These are phyloP conservation scores for Trichoderma asperellum DNA, from an alignment of 2,329 filamentous ascomycete genomes.

Conservation along the genomic window DNA sequence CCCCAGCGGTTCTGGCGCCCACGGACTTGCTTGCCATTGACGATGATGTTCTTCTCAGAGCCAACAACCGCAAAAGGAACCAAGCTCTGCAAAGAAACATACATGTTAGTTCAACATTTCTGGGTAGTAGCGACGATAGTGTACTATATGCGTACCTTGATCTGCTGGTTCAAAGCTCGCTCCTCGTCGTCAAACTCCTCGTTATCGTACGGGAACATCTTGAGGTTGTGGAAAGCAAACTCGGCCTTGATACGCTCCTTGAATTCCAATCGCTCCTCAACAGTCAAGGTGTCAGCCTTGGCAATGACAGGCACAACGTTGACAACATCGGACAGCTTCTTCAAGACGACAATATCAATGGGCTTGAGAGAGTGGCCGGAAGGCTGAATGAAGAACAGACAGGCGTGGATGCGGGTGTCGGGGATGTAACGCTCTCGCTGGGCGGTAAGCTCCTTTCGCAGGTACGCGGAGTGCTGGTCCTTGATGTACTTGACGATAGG, in stretches of 20 bases:
- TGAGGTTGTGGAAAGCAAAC: constrained; percentile 98
- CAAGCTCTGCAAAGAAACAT: constrained; percentile 64
- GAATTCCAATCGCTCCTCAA: constrained; percentile 94
- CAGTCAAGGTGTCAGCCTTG: constrained; percentile 93
- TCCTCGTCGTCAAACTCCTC: constrained; percentile 99
- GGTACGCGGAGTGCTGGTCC: constrained; percentile 98
- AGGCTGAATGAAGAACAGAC: constrained; percentile 98
- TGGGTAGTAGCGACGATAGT: background rate
- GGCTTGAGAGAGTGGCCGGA: constrained; percentile 98
- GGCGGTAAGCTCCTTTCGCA: constrained; percentile 98
- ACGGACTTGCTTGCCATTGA: constrained; percentile 95
- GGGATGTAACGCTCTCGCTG: constrained; percentile 99
- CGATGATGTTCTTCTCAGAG: constrained; percentile 96
- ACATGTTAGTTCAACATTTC: constrained; percentile 34
- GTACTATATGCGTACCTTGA: constrained; percentile 72
- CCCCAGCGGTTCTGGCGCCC: constrained; percentile 99
- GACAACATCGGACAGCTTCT: constrained; percentile 99
- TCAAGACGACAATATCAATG: constrained; percentile 98
- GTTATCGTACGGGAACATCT: constrained; percentile 99
- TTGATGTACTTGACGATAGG: constrained; percentile 99
- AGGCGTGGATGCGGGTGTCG: constrained; percentile 99
- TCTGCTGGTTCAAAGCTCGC: constrained; percentile 87
- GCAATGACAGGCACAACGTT: constrained; percentile 99
- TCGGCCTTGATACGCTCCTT: constrained; percentile 99
- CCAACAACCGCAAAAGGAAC: constrained; percentile 98